Evolutionary conservation across 1,139 yeast species (phyloP).

Genomic region (Kodamaea derodonti): DNA sequence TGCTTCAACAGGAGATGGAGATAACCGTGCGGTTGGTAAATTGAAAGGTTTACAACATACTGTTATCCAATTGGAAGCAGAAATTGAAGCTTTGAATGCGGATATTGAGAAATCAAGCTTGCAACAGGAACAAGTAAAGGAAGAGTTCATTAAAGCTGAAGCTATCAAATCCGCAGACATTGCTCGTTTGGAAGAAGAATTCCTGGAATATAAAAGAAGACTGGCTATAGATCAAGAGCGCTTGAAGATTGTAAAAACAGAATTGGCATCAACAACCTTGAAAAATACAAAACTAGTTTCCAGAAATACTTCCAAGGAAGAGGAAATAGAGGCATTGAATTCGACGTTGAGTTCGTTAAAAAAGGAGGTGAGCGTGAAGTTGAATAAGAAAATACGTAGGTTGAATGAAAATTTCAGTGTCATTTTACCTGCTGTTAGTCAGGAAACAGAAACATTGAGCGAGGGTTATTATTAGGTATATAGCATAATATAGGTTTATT

Average conservation of each 20-base stretch:
- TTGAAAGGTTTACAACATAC: conserved; percentile 41
- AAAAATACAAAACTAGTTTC: conserved; percentile 26
- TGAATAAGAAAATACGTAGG: conserved; percentile 27
- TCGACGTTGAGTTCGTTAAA: conserved; percentile 29
- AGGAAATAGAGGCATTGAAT: conserved; percentile 25
- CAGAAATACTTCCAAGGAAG: conserved; percentile 22
- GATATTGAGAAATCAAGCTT: conserved; percentile 18
- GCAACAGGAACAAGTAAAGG: conserved; percentile 16
- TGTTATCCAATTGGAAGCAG: conserved; percentile 38
- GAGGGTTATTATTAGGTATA: conserved; percentile 2
- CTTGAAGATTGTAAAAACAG: conserved; percentile 23
- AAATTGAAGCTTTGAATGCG: conserved; percentile 25
- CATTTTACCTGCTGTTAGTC: conserved; percentile 32
- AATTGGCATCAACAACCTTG: conserved; percentile 16
- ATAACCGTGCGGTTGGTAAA: conserved; percentile 34
- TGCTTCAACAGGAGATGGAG: conserved; percentile 11
- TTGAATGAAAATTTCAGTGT: conserved; percentile 37
- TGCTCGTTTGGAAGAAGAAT: conserved; percentile 20
- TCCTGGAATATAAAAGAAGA: conserved; percentile 24
- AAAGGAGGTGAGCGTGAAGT: conserved; percentile 25
- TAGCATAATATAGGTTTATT: no score
- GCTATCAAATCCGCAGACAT: conserved; percentile 19
- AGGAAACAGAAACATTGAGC: conserved; percentile 13
- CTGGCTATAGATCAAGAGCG: conserved; percentile 20
- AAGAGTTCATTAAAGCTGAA: conserved; percentile 20